Conservation (phyloP, 805 yeast species). For the Candida easanensis region DNA sequence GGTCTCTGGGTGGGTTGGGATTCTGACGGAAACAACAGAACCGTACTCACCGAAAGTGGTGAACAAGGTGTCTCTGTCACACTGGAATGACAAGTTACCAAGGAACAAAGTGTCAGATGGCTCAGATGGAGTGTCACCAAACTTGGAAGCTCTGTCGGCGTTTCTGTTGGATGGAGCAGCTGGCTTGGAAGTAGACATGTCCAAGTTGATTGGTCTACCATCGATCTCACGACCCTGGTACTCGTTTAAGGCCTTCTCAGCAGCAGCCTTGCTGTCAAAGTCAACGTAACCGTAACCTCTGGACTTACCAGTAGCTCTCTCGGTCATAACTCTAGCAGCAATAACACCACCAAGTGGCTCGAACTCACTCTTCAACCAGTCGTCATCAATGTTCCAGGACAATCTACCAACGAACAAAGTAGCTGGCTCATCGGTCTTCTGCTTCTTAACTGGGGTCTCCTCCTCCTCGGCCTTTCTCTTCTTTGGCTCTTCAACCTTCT, state of each 20-base stretch:
- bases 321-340: slow-evolving; percentile 90
- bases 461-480: slow-evolving; percentile 37
- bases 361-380: slow-evolving; percentile 86
- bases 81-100: slow-evolving; percentile 93
- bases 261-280: slow-evolving; percentile 70
- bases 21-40: slow-evolving; percentile 81
- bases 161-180: slow-evolving; percentile 49
- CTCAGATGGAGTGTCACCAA: slow-evolving; percentile 84
- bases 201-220: slow-evolving; percentile 94
- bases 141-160: slow-evolving; percentile 80
- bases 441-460: slow-evolving; percentile 33
- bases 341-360: slow-evolving; percentile 78
- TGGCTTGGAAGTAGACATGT: slow-evolving; percentile 85
- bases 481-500: slow-evolving; percentile 29
- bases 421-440: slow-evolving; percentile 59
- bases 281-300: slow-evolving; percentile 98
- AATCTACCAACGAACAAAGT: slow-evolving; percentile 96
- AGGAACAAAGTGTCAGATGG: slow-evolving; percentile 96
- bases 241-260: slow-evolving; percentile 81
- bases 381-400: slow-evolving; percentile 96
- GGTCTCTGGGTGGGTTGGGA: slow-evolving; percentile 98
- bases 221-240: slow-evolving; percentile 94
- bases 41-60: slow-evolving; percentile 76
- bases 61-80: slow-evolving; percentile 75
- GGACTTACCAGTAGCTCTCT: slow-evolving; percentile 87